phyloP scores from a whole-genome alignment of 805 yeast species.

The Suhomyces prunicola region DNA sequence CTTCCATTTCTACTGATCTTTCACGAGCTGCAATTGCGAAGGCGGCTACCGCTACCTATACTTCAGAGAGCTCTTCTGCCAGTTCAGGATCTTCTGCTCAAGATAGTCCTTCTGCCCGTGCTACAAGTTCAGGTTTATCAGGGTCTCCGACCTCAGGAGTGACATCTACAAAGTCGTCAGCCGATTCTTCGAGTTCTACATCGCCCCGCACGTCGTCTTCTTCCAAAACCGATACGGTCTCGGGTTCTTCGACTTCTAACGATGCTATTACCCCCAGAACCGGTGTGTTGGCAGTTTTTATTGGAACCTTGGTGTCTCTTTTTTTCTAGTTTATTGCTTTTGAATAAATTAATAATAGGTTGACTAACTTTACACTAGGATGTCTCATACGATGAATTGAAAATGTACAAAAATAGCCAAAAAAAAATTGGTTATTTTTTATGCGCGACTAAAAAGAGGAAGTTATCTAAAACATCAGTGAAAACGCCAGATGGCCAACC shows the following conservation, averaged over 20 bases:
- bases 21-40: constrained; percentile 20
- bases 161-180: neutral
- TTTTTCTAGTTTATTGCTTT: neutral
- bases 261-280: neutral
- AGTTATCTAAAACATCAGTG: neutral
- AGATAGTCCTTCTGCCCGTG: neutral
- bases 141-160: neutral
- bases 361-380: neutral
- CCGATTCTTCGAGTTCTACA: neutral
- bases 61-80: neutral
- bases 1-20: constrained; percentile 31
- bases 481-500: neutral
- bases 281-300: neutral
- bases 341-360: neutral
- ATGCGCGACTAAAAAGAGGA: neutral
- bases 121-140: neutral
- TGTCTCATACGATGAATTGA: neutral
- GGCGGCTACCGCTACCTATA: constrained; percentile 7
- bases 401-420: neutral
- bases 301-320: neutral
- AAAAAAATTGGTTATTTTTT: neutral
- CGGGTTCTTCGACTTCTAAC: neutral
- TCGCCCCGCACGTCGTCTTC: neutral
- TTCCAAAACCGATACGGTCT: neutral
- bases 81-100: neutral